A percentile compares a stretch with the other conserved stretches of the same genome.
These are phyloP conservation scores for Ophiobolus disseminans DNA, from an alignment of 2,329 filamentous ascomycete genomes.

Conservation along the genomic window DNA sequence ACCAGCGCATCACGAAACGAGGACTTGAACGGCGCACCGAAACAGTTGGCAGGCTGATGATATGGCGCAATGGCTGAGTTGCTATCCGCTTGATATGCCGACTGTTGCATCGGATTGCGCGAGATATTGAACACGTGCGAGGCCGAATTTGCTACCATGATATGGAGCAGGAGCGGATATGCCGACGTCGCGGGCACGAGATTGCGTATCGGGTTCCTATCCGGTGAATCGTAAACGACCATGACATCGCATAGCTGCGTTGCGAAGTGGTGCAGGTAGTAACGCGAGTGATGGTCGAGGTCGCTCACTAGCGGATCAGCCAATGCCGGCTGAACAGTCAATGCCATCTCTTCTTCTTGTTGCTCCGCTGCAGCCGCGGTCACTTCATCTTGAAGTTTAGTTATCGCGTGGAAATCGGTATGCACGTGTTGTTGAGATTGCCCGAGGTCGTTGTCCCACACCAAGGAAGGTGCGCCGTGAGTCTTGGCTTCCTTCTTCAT, in stretches of 20 bases:
- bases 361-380: neutral
- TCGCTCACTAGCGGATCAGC: conserved; percentile 65
- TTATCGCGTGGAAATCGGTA: conserved; percentile 2
- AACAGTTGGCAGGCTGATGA: conserved; percentile 48
- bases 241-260: conserved; percentile 63
- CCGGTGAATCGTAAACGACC: conserved; percentile 55
- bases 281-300: conserved; percentile 55
- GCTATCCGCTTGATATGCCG: conserved; percentile 41
- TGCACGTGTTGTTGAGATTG: conserved; percentile 8
- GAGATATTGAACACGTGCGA: conserved; percentile 54
- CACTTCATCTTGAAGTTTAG: neutral
- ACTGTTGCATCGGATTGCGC: conserved; percentile 42
- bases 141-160: conserved; percentile 58
- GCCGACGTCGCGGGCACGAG: conserved; percentile 55
- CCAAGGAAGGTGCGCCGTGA: conserved; percentile 23
- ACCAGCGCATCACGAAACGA: conserved; percentile 49
- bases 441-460: conserved; percentile 24
- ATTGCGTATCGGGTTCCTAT: conserved; percentile 58
- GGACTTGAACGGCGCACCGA: conserved; percentile 44
- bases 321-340: conserved; percentile 52
- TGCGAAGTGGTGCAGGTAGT: conserved; percentile 58
- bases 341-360: conserved; percentile 15
- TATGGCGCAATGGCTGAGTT: conserved; percentile 42
- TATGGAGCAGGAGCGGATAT: conserved; percentile 55
- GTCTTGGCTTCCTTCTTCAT: conserved; percentile 35